Percentiles rank a stretch among this genome's conserved stretches.
Conservation (phyloP, 129 eudicot species). For the Deinandra increscens region DNA sequence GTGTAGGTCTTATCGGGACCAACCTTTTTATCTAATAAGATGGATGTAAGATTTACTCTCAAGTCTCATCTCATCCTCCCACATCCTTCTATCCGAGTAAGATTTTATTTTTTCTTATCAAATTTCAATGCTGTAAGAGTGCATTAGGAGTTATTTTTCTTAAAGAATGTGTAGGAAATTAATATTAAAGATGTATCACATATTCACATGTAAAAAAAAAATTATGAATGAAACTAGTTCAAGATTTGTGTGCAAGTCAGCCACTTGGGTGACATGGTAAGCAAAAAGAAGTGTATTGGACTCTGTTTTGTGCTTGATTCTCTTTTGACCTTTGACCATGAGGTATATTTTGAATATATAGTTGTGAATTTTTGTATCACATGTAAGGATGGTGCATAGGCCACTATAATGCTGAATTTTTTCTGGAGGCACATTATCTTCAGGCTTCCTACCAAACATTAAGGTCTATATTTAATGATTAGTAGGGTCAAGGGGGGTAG, state of each 20-base stretch:
- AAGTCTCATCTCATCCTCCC: no score
- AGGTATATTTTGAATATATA: slow-evolving; percentile 4
- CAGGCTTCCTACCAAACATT: slow-evolving; percentile 12
- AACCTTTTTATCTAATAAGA: no score
- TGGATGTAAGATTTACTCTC: no score
- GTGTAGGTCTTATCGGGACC: no score
- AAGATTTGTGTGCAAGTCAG: neutral
- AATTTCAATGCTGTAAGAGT: neutral
- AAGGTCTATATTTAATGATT: slow-evolving; percentile 25
- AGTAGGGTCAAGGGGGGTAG: slow-evolving; percentile 13
- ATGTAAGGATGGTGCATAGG: slow-evolving; percentile 18
- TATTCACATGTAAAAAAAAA: no score
- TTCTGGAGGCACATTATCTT: neutral
- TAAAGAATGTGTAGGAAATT: no score
- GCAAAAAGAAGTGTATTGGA: neutral
- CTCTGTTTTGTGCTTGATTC: slow-evolving; percentile 23
- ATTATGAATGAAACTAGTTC: neutral
- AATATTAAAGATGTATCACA: no score
- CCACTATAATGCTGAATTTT: slow-evolving; percentile 17
- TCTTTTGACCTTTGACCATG: slow-evolving; percentile 18
- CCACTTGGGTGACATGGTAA: slow-evolving; percentile 19
- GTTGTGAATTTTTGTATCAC: slow-evolving; percentile 11
- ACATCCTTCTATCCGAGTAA: no score
- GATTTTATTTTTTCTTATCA: neutral
- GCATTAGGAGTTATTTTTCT: neutral